Evolutionary conservation across 495 filamentous ascomycete species (phyloP).

Genomic region (Penicillium roqueforti): DNA sequence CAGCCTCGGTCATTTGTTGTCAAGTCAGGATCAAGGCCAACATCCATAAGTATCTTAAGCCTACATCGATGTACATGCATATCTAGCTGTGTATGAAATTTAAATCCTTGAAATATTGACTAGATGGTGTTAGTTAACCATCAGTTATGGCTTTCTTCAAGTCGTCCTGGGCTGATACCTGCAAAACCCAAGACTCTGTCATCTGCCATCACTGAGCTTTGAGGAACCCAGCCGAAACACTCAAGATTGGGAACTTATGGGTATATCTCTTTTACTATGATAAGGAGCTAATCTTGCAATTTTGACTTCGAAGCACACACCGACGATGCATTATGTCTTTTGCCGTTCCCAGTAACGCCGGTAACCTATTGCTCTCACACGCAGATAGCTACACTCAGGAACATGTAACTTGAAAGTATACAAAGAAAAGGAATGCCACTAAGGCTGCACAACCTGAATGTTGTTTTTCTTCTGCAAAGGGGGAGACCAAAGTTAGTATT

Average conservation of each 20-base stretch:
- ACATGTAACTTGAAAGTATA: conserved; percentile 15
- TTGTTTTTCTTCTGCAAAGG: conserved; percentile 90
- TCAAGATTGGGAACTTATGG: neutral
- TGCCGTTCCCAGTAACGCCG: conserved; percentile 25
- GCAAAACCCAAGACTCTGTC: neutral
- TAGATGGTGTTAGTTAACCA: neutral
- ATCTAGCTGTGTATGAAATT: neutral
- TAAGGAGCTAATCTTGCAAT: neutral
- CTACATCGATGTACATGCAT: neutral
- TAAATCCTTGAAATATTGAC: neutral
- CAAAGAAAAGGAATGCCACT: conserved; percentile 16
- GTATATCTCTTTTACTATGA: conserved; percentile 5
- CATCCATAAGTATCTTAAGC: conserved; percentile 1
- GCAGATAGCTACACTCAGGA: conserved; percentile 1
- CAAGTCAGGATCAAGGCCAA: conserved; percentile 23
- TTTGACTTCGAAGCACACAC: conserved; percentile 11
- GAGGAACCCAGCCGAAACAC: neutral
- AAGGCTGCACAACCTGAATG: conserved; percentile 89
- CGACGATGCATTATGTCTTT: conserved; percentile 24
- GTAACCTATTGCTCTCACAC: conserved; percentile 13
- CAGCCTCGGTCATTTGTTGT: neutral
- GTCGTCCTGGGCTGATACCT: neutral
- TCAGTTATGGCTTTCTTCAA: neutral
- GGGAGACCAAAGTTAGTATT: conserved; percentile 7
- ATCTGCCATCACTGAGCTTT: neutral